These are phyloP conservation scores for Hanseniaspora sp. DNA, from an alignment of 1,139 yeast species.

Conservation along the genomic window DNA sequence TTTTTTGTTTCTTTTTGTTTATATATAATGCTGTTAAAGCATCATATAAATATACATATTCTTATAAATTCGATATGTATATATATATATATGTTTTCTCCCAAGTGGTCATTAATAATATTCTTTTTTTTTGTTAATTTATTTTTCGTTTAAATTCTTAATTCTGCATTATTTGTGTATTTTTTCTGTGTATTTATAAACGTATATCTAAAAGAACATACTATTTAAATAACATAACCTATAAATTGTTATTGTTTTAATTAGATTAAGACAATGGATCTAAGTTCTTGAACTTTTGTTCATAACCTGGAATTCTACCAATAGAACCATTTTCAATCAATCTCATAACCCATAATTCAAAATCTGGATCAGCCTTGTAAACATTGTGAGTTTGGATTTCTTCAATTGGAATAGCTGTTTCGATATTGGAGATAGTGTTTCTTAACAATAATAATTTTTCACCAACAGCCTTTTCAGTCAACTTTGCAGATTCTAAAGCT, in stretches of 20 bases:
- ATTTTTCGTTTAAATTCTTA: no score
- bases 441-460: slow-evolving; percentile 78
- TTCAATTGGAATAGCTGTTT: slow-evolving; percentile 94
- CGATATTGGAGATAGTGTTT: slow-evolving; percentile 83
- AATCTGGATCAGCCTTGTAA: slow-evolving; percentile 91
- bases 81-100: background rate
- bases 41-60: background rate
- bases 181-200: no score
- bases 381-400: slow-evolving; percentile 93
- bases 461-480: slow-evolving; percentile 79
- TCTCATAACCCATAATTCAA: slow-evolving; percentile 88
- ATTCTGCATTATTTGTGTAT: background rate
- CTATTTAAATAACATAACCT: no score
- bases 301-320: slow-evolving; percentile 97
- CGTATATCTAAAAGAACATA: no score
- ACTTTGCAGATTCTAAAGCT: slow-evolving; percentile 91
- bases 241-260: no score
- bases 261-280: slow-evolving; percentile 52
- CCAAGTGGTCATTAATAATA: background rate
- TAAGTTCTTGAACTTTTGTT: slow-evolving; percentile 92
- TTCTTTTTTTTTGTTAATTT: background rate
- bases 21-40: background rate
- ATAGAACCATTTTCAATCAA: slow-evolving; percentile 59
- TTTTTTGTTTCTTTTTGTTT: no score
- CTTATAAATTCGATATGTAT: no score